A percentile compares a stretch with the other conserved stretches of the same genome.
phyloP scores from a whole-genome alignment of 768 basidiomycete species.

The Boletus coccyginus region DNA sequence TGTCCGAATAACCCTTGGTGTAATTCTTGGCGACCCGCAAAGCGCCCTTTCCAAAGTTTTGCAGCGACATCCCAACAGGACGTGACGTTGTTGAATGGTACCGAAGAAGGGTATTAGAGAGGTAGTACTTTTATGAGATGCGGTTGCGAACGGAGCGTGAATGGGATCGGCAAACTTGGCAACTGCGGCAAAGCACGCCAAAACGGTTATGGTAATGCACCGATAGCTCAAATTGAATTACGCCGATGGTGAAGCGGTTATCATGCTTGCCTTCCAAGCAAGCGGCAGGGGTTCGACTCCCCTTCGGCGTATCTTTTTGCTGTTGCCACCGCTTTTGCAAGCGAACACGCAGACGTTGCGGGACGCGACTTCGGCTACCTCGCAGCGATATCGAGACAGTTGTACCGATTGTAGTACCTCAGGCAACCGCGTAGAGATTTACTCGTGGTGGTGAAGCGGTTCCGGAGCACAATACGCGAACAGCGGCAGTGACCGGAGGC shows the following conservation, averaged over 20 bases:
- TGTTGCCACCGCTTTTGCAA: too few relatives aligned
- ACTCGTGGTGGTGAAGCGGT: too few relatives aligned
- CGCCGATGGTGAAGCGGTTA: conserved; percentile 86
- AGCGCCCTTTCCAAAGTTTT: conserved; percentile 81
- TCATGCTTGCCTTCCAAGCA: conserved; percentile 89
- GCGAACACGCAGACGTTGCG: too few relatives aligned
- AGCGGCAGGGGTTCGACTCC: conserved; percentile 79
- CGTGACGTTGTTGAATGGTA: not conserved
- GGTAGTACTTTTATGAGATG: conserved; percentile 5
- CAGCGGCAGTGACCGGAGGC: too few relatives aligned
- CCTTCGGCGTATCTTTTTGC: conserved; percentile 44
- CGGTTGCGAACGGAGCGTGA: conserved; percentile 21
- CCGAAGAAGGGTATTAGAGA: conserved; percentile 11
- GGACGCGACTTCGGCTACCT: too few relatives aligned
- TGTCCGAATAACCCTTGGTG: conserved; percentile 94
- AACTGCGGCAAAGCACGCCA: conserved; percentile 5
- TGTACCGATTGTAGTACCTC: too few relatives aligned
- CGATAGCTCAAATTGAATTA: conserved; percentile 8
- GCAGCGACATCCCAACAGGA: conserved; percentile 45
- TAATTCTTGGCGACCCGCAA: conserved; percentile 92
- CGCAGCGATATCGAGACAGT: too few relatives aligned
- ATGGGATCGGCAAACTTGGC: not conserved
- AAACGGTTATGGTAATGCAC: conserved; percentile 4
- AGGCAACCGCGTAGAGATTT: too few relatives aligned
- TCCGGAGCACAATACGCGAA: too few relatives aligned